Evolutionary conservation across 2,329 filamentous ascomycete genomes (phyloP), one percentile per base, ranked within the genome.

Genomic region (Stagonosporopsis chrysanthemi): DNA sequence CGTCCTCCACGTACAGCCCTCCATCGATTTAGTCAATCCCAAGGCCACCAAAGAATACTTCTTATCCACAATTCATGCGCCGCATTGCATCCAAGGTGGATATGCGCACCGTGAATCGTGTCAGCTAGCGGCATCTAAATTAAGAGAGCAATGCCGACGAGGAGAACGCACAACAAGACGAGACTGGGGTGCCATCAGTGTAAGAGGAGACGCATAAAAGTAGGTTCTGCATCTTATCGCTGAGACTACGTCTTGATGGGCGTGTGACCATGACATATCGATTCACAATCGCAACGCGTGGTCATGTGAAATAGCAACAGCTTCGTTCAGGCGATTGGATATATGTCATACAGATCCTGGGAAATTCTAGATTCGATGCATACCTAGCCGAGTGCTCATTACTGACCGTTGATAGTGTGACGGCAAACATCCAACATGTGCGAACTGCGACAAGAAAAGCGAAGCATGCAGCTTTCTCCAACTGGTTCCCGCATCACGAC

Each of bases 161-260:
- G 72, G 45, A 70, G 64, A 51, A 56, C 71, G 38, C 73, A 76
- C 44, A 74, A 70, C 58, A 76, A 76, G 56, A 71, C 73, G 14
- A 69, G 73, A 51, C 41, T 75, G 49, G 73, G 73, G 2, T 76
- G 73, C 38, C 64, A 64, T 28, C 67, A 73, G 41, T 76, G 73
- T 45, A 76, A 76, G 56, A 67, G 64, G 43, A 66, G 72, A 64
- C 64, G 73, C 42, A 73, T 76, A 45, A 76, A 76, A 64, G 72
- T 73, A 63, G 6, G 47, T 12, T 23, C 19, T 29, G 6, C 2
- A 9, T 19, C 26, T 11, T 22, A n/a, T 17, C 17, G n/a, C 11
- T 6, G 12, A 24, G 23, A 24, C 4, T 12, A 33, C n/a, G 8
- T 19, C 14, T 48, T 29, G 19, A 14, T 15, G 3, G 1, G 12